Evolutionary conservation across 169 alveolate genomes (phyloP).

Genomic region (Cyclospora cayetanensis): DNA sequence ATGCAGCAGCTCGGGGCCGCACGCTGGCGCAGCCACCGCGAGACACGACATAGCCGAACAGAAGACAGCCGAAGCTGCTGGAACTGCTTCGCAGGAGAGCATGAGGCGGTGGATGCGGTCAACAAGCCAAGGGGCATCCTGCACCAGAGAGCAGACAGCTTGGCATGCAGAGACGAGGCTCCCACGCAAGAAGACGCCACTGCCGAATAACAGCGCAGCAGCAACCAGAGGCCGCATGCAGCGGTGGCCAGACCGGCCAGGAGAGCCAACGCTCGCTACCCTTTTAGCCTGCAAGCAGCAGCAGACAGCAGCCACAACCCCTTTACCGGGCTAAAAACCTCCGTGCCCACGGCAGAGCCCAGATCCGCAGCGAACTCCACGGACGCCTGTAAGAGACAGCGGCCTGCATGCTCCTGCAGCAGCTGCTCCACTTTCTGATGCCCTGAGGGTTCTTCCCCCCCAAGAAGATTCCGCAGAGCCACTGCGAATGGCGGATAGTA

Average conservation of each 20-base stretch:
- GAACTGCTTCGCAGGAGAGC: slow-evolving; percentile 24
- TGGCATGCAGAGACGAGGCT: background rate
- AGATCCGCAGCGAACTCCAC: slow-evolving; percentile 71
- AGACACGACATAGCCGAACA: slow-evolving; percentile 33
- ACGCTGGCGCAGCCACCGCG: slow-evolving; percentile 56
- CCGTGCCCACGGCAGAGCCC: slow-evolving; percentile 70
- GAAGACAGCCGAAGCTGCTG: slow-evolving; percentile 54
- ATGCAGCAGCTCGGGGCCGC: slow-evolving; percentile 50
- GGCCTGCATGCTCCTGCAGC: slow-evolving; percentile 49
- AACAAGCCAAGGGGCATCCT: slow-evolving; percentile 71
- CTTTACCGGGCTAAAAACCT: slow-evolving; percentile 61
- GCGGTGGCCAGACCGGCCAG: background rate
- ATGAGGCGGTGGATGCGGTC: slow-evolving; percentile 60
- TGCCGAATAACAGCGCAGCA: background rate
- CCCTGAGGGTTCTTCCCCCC: slow-evolving; percentile 52
- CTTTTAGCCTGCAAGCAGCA: background rate
- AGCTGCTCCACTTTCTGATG: slow-evolving; percentile 52
- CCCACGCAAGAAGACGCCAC: background rate
- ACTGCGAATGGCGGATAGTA: slow-evolving; percentile 37
- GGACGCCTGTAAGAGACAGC: slow-evolving; percentile 61
- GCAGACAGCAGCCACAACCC: too few relatives aligned
- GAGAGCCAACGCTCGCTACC: background rate
- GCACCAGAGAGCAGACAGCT: background rate
- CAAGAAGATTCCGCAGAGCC: slow-evolving; percentile 55
- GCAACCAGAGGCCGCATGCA: background rate